These are phyloP conservation scores for Ceratobasidium sp. DNA, from an alignment of 1,284 basidiomycete genomes.

Conservation along the genomic window DNA sequence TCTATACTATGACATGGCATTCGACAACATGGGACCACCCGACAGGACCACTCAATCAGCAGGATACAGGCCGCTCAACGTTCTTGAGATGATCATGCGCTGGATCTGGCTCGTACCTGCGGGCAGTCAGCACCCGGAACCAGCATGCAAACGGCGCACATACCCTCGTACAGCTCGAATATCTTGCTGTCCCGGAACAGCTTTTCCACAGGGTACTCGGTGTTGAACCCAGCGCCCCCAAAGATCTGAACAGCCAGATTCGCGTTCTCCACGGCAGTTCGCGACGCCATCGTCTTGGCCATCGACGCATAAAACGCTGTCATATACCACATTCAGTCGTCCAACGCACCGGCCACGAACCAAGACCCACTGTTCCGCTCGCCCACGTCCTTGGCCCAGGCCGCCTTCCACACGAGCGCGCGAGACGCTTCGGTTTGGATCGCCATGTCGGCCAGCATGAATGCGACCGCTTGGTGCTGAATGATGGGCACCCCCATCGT, in stretches of 20 bases:
- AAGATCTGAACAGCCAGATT: constrained; percentile 57
- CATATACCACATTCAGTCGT: not conserved
- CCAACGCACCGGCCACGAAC: no score
- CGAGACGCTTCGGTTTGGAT: constrained; percentile 57
- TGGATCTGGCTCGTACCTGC: constrained; percentile 54
- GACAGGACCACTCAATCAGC: no score
- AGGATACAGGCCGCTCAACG: constrained; percentile 50
- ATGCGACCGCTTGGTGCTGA: constrained; percentile 60
- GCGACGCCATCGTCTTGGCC: constrained; percentile 58
- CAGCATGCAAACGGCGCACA: not conserved
- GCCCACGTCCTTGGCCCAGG: constrained; percentile 58
- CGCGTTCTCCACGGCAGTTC: constrained; percentile 55
- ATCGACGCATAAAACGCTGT: constrained; percentile 61
- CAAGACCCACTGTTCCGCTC: constrained; percentile 55
- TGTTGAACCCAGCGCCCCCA: constrained; percentile 59
- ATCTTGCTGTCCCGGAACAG: constrained; percentile 57
- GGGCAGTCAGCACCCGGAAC: not conserved
- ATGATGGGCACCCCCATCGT: constrained; percentile 63
- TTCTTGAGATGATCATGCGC: constrained; percentile 52
- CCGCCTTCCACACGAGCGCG: constrained; percentile 57
- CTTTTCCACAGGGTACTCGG: constrained; percentile 62
- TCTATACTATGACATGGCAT: no score
- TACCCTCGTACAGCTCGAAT: constrained; percentile 54
- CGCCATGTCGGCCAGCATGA: constrained; percentile 64
- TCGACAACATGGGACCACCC: no score